These are phyloP conservation scores for Tricholoma sp. DNA, from an alignment of 768 basidiomycete species.

Conservation along the genomic window DNA sequence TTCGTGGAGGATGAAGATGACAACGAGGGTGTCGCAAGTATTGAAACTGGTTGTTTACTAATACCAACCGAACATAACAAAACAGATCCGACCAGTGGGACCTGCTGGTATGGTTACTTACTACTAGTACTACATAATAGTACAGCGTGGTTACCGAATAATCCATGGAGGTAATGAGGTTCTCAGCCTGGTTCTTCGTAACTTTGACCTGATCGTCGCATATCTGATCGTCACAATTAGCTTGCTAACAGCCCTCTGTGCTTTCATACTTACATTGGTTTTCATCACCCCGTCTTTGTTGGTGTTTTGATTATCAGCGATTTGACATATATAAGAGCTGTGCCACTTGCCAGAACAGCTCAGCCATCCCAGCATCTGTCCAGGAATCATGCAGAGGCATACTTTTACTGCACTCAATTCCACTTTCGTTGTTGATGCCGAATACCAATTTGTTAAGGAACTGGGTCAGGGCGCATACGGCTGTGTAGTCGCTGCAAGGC, in stretches of 20 bases:
- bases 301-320: too few relatives aligned
- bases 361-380: neutral
- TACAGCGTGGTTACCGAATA: too few relatives aligned
- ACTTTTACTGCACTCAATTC: constrained; percentile 82
- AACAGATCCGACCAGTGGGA: neutral
- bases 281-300: too few relatives aligned
- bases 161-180: too few relatives aligned
- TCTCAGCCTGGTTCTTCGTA: too few relatives aligned
- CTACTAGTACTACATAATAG: too few relatives aligned
- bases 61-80: neutral
- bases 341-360: neutral
- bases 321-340: neutral
- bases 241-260: too few relatives aligned
- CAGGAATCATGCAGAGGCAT: constrained; percentile 58
- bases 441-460: constrained; percentile 94
- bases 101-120: too few relatives aligned
- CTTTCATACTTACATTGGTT: too few relatives aligned
- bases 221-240: too few relatives aligned
- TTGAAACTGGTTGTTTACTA: neutral
- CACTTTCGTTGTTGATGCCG: constrained; percentile 80
- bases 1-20: constrained; percentile 9
- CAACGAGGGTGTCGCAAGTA: constrained; percentile 4
- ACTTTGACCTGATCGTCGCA: too few relatives aligned
- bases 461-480: constrained; percentile 96
- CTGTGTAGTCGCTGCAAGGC: constrained; percentile 83